Base-by-base conservation (phyloP, 768 basidiomycete genomes). In the Psilocybe subaeruginosa region DNA sequence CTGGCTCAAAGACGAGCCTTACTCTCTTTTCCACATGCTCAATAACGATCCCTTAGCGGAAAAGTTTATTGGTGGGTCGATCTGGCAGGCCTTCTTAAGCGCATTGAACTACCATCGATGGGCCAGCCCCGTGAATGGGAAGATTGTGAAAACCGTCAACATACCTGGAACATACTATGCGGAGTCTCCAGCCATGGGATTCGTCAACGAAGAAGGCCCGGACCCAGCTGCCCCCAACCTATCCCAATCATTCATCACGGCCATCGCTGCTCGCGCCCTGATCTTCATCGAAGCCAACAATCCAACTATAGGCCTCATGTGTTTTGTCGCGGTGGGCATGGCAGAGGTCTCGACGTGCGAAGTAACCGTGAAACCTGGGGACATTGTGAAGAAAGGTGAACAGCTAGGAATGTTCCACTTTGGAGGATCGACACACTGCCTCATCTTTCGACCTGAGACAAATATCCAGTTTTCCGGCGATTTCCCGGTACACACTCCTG, bases 351-450 rank as follows among this genome's bases (percentile, higher is more conserved):
- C 56, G 14, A 47, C 56, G 3, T 48, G 45, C 23, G 46, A 48
- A 9, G 17, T 49, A 7, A 48, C 56, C 2, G 56, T 57, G 16
- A 8, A 35, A 12, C 46, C 56, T 14, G 56, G 56, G 16, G 46
- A 48, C 7, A 4, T 14, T 19, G 56, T 57, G 2, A 35, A 57
- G 46, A 57, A 57, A 27, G 56, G 56, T 4, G 46, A 57, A 4
- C 14, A 57, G 45, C 19, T 57, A 3, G 56, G 56, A n/a, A 48
- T 48, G 46, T 57, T 57, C 45, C 56, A 57, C n/a, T 48, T 57
- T 11, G 56, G 56, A 8, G 56, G 56, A 19, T 57, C 56, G 19
- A 48, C 45, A 9, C 45, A 47, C 23, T 48, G 45, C 30, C 19
- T 57, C 23, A 57, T 57, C 12, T 57, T 57, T 41, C 54, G 54